Percentiles rank a stretch among this genome's conserved stretches.
phyloP scores from a whole-genome alignment of 192 early-diverging fungal genomes.

The Mycoemilia scoparia region DNA sequence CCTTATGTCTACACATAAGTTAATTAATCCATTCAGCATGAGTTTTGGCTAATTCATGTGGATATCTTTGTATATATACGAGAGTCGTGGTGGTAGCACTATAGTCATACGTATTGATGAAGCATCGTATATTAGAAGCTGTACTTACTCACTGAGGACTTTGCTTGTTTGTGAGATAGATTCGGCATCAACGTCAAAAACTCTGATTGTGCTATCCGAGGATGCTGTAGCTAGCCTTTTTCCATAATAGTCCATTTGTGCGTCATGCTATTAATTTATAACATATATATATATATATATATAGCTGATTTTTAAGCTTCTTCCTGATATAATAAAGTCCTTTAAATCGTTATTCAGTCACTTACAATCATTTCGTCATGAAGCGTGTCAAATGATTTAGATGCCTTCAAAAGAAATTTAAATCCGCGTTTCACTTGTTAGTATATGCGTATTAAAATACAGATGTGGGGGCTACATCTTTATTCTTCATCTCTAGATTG shows the following conservation, averaged over 20 bases:
- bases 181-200: conserved; percentile 85
- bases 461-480: too few relatives aligned
- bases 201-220: conserved; percentile 81
- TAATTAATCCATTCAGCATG: too few relatives aligned
- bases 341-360: conserved; percentile 1
- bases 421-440: too few relatives aligned
- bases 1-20: conserved; percentile 57
- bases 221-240: conserved; percentile 94
- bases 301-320: neutral
- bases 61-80: too few relatives aligned
- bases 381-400: conserved; percentile 33
- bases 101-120: too few relatives aligned
- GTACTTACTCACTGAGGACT: too few relatives aligned
- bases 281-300: neutral
- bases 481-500: too few relatives aligned
- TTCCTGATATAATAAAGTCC: neutral
- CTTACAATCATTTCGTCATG: conserved; percentile 33
- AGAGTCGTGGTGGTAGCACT: too few relatives aligned
- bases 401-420: too few relatives aligned
- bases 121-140: neutral
- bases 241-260: conserved; percentile 67
- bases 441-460: too few relatives aligned
- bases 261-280: conserved; percentile 39
- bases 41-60: too few relatives aligned
- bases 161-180: conserved; percentile 27